Evolutionary conservation across 2,329 filamentous ascomycete genomes (phyloP), one percentile per base, ranked within the genome.

Genomic region (Hypomyces rosellus): DNA sequence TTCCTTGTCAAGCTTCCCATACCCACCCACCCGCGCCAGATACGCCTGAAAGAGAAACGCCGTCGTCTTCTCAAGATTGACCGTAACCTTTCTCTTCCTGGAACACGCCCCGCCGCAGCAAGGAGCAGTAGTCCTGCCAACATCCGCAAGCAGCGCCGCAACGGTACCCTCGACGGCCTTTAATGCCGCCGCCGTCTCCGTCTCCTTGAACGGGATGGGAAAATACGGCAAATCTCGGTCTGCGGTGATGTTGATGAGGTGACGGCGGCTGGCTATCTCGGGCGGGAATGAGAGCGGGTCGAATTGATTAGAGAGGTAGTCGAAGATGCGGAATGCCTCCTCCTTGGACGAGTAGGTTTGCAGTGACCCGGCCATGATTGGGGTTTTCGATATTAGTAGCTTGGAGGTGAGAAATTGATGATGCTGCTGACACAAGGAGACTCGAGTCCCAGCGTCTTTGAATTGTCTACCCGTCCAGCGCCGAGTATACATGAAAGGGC

Each of bases 131-230:
- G 4, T 11, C 25, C 25, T 8, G 25, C 25, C 6, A 30, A 8
- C 9, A 11, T 64, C 61, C 1, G 65, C 67, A 5, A 71, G 55
- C 0, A 66, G 54, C 2, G 60, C 58, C 0, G 67, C 69, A 2
- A 70, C 48, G 2, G 56, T 60, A 5, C 60, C 69, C 30, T 76
- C 73, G 4, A 75, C 57, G 0, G 70, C 71, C 50, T 75, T 75
- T 15, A 75, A 55, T 0, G 73, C 73, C 6, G 70, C 70, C 1
- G 63, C 61, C 3, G 69, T 63, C 52, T 75, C 73, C 0, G 71
- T 74, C 55, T 75, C 72, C 43, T 74, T 74, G 58, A 74, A 73
- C 0, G 73, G 73, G 12, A 73, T 74, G 0, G 72, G 72, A 33
- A 74, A 75, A 54, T 74, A 75, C 0, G 69, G 67, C 46, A 55